Percentiles rank a stretch among this genome's conserved stretches.
Conservation (phyloP, 768 basidiomycete genomes). For the Chiua virens region DNA sequence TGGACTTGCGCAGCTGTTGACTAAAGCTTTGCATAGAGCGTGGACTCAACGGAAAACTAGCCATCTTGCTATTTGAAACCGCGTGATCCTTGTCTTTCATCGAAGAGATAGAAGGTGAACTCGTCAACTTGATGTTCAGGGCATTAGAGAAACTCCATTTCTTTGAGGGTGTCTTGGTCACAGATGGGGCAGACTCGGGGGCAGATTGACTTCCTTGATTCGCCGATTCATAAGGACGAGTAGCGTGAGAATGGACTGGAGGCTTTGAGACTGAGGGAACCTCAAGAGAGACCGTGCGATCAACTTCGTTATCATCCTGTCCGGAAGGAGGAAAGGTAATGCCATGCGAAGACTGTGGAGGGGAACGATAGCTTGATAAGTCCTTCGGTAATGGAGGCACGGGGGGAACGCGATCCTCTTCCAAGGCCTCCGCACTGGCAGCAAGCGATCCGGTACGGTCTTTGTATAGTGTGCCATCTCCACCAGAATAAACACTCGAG, state of each 20-base stretch:
- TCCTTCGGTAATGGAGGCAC: conserved; percentile 94
- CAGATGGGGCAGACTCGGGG: conserved; percentile 45
- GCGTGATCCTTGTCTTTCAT: conserved; percentile 44
- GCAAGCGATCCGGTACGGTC: conserved; percentile 68
- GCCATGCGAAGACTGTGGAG: conserved; percentile 58
- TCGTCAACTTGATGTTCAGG: conserved; percentile 70
- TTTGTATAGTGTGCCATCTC: conserved; percentile 58
- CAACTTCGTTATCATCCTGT: conserved; percentile 47
- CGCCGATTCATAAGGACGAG: conserved; percentile 41
- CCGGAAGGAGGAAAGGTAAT: conserved; percentile 49
- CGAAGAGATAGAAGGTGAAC: conserved; percentile 61
- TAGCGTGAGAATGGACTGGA: conserved; percentile 26
- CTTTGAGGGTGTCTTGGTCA: conserved; percentile 83
- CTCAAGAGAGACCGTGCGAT: conserved; percentile 51
- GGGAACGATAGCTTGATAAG: conserved; percentile 72
- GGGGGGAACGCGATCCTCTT: conserved; percentile 77
- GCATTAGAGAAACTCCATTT: conserved; percentile 95
- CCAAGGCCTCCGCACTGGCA: conserved; percentile 55
- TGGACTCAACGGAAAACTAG: conserved; percentile 63
- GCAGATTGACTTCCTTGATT: conserved; percentile 38
- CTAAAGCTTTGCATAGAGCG: conserved; percentile 61
- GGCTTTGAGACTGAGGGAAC: conserved; percentile 39
- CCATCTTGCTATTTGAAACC: conserved; percentile 41
- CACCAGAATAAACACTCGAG: conserved; percentile 67
- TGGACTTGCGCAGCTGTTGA: conserved; percentile 66